Base-by-base conservation (phyloP, 176 grass and related monocot genomes). In the Hordeum marinum region DNA sequence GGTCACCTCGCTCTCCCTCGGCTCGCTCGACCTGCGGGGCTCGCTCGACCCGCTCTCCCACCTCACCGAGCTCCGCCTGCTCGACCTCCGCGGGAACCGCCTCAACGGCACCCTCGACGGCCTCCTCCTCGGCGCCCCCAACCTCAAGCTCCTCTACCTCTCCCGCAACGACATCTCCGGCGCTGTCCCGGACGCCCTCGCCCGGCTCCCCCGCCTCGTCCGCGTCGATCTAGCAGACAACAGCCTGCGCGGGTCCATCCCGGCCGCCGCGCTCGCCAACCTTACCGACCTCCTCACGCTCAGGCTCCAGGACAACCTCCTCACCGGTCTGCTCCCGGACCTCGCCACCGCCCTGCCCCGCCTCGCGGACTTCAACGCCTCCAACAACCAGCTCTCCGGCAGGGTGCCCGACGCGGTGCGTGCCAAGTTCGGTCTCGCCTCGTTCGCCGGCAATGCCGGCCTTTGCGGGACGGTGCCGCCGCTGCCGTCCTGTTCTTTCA, bases 331-430 rank as follows among this genome's bases (percentile, higher is more conserved):
- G 6, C 79, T 97, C 65, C 89, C 89, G 0, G 94, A 91, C 73
- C 11, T 94, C 21, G 25, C 91, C 46, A 14, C 82, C 20, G 40
- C 54, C 36, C 73, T 90, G 20, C 91, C 91, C 1, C 63, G 29
- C 7, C 89, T 97, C 29, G 70, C 74, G 2, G 91, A 97, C 12
- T 94, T 97, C 76, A 91, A 94, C 68, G 79, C 75, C 31, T 97
- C 94, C 42, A 91, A 94, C 60, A 94, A 97, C 76, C 89, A 97
- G 82, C 90, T 97, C 13, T 89, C 92, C 2, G 87, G 95, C 0
- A 72, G 89, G 82, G 87, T 97, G 32, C 87, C 92, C 8, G 92
- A 92, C 41, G 73, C 80, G 27, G 67, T 93, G 90, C 84, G 82
- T 11, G 57, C 80, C 42, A 90, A 65, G 76, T 95, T 95, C 15